Evolutionary conservation across 306 rosid species (phyloP).

Genomic region (Inga oerstediana): DNA sequence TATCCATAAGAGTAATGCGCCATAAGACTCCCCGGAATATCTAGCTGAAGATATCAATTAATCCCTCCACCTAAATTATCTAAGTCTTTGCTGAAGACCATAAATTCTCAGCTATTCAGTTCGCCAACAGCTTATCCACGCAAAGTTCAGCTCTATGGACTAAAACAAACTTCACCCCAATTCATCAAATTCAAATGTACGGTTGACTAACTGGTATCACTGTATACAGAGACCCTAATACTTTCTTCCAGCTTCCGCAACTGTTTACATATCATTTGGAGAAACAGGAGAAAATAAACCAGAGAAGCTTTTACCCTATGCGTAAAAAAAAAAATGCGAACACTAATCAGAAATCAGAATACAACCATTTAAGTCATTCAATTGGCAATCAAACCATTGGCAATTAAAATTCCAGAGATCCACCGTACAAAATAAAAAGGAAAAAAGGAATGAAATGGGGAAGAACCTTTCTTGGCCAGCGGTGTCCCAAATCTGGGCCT

Average conservation of each 20-base stretch:
- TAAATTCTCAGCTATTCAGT: background rate
- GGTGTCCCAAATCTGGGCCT: constrained; percentile 74
- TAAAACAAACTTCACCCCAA: background rate
- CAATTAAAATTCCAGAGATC: background rate
- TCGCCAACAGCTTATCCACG: background rate
- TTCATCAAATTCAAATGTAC: background rate
- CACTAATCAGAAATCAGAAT: too few species aligned
- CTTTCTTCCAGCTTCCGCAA: background rate
- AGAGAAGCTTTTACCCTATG: background rate
- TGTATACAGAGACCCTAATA: background rate
- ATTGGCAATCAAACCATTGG: background rate
- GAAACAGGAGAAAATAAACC: background rate
- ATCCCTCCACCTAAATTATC: background rate
- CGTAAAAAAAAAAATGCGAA: background rate
- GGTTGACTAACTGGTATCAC: background rate
- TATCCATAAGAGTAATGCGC: background rate
- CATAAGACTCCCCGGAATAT: background rate
- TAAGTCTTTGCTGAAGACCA: background rate
- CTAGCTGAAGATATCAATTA: background rate
- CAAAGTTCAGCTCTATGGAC: background rate
- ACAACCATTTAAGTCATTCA: background rate
- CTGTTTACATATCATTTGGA: background rate
- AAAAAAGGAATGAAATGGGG: background rate
- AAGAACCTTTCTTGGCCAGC: constrained; percentile 62
- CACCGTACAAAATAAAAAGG: background rate